Base-by-base conservation (phyloP, 305 asterid species). In the Lippia alba region DNA sequence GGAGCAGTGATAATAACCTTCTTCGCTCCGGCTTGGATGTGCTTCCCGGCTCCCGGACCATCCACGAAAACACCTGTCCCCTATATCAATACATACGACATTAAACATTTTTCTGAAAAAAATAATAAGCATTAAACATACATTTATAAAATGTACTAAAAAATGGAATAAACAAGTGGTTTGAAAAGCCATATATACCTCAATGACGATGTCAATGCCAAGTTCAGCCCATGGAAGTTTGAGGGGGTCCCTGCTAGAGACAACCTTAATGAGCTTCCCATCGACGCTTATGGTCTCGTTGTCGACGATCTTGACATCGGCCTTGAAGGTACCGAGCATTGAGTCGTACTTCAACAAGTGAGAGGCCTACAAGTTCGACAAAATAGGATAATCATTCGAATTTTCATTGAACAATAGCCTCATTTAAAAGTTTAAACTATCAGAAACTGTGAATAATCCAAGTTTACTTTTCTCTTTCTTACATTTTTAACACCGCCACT, bases 21-120 rank as follows among this genome's bases (percentile, higher is more conserved):
- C 89, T 91, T 89, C 17, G 97, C 98, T 57, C 98, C 98, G 4
- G 97, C 98, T 82, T 90, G 96, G 88, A 93, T 83, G 74, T 91
- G 98, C 83, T 93, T 91, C 34, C 98, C 97, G 0, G 98, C 98
- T 61, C 98, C 97, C 1, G 96, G 97, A 12, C 98, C 97, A 67
- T 91, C 98, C 60, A 91, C 96, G 4, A 93, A 93, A 46, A 91
- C 98, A 63, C 96, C 96, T 0, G 97, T 93, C 71, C 97, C 98
- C 96, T 89, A 79, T 60, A 69, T 67, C 61, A 40, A 44, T 44
- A 11, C 12, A 0, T 2, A 8, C 3, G 12, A 11, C 10, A 44
- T 44, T 44, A 44, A 44, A 11, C 10, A 44, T 44, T 44, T 44
- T 10, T 44, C 10, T 10, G 14, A 49, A 49, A 15, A 11, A 8